These are phyloP conservation scores for Epichloe elymi DNA, from an alignment of 2,329 filamentous ascomycete species.

Conservation along the genomic window DNA sequence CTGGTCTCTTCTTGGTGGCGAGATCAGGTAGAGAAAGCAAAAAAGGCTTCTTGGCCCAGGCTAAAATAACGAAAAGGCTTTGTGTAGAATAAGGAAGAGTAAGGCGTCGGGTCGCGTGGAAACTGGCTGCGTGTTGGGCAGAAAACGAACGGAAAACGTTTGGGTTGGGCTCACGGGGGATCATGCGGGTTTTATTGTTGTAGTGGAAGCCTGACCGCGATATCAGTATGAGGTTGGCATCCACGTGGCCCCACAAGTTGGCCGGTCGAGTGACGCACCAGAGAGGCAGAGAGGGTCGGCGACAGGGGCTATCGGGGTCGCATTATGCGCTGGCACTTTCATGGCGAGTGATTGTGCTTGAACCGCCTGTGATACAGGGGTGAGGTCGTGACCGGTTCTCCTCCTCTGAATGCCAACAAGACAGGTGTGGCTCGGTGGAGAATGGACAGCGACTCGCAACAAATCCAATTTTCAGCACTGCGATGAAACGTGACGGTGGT, in stretches of 20 bases:
- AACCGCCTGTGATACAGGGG: slow-evolving; percentile 23
- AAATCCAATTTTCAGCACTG: neutral
- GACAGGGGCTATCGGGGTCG: slow-evolving; percentile 16
- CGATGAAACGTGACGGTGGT: slow-evolving; percentile 14
- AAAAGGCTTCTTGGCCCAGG: slow-evolving; percentile 7
- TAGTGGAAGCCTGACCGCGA: slow-evolving; percentile 16
- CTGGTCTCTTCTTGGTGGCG: slow-evolving; percentile 9
- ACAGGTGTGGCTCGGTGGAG: slow-evolving; percentile 22
- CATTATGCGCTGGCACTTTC: slow-evolving; percentile 33
- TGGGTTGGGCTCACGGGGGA: slow-evolving; percentile 30
- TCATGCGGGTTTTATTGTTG: slow-evolving; percentile 36
- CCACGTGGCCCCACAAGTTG: slow-evolving; percentile 13
- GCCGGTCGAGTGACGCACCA: slow-evolving; percentile 9
- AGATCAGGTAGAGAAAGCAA: slow-evolving; percentile 11
- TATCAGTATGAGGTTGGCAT: slow-evolving; percentile 6
- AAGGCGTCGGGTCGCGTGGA: slow-evolving; percentile 10
- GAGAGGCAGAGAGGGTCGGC: slow-evolving; percentile 5
- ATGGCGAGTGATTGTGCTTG: slow-evolving; percentile 22
- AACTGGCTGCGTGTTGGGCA: slow-evolving; percentile 21
- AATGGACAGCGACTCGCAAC: slow-evolving; percentile 11
- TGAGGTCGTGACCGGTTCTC: slow-evolving; percentile 21
- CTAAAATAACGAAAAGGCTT: slow-evolving; percentile 7
- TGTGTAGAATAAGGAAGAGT: slow-evolving; percentile 8
- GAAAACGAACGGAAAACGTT: slow-evolving; percentile 17
- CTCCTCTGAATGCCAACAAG: slow-evolving; percentile 16